Evolutionary conservation across 202 grass and related monocot genomes (phyloP), one percentile per base, ranked within the genome.

Genomic region (Setaria viridis): DNA sequence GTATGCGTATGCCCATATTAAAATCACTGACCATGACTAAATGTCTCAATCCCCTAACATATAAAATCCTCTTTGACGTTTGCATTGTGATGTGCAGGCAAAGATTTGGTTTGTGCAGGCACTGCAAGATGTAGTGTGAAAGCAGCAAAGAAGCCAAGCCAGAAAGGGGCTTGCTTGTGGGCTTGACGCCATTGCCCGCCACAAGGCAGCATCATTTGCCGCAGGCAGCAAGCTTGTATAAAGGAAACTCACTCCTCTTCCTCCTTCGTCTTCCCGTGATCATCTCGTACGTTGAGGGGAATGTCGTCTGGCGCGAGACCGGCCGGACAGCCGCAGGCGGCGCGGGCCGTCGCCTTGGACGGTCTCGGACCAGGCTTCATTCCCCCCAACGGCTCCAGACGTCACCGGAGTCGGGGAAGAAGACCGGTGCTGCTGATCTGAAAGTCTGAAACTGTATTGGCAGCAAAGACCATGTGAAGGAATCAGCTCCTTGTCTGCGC

Each of bases 311-410:
- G 81, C 29, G 9, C 67, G 87, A 88, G 75, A 74, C 67, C 86
- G 30, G 53, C 33, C 82, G 20, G 35, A 4, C 25, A 30, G 6
- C 7, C 7, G 0, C 39, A 41, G 39, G 11, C 35, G 12, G 2
- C 9, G 1, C 25, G 54, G 86, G 0, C 47, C 30, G 46, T 10
- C 30, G 49, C 15, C 17, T 55, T 4, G 72, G 72, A 87, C 67
- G 85, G 62, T 91, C 70, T 94, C 94, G 91, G 94, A 97, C 94
- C 91, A 97, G 91, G 94, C 94, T 97, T 97, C 94, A 97, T 97
- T 92, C 91, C 94, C 89, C 94, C 81, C 88, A 97, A 90, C 94
- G 13, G 45, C 81, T 59, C 20, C 25, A 30, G 3, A 7, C 15
- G 14, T 49, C 41, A 3, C 15, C 35, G 48, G 72, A 45, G 58